Evolutionary conservation across 176 grass and related monocot species (phyloP), one percentile per base, ranked within the genome.

Genomic region (Carex cristatella): DNA sequence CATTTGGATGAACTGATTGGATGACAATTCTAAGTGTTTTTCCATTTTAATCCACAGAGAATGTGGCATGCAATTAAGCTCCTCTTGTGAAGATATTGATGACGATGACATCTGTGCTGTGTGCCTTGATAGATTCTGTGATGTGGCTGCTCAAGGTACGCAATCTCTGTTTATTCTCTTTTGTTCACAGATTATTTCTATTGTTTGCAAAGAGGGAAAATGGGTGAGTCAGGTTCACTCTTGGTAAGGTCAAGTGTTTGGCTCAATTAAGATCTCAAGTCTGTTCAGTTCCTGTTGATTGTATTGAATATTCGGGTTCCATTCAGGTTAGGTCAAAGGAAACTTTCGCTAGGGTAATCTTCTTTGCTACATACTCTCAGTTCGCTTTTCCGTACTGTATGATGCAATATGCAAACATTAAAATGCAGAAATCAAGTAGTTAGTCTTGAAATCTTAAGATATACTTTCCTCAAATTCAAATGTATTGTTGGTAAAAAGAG

Each of bases 101-200:
- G 89, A 86, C 0, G 48, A 12, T 69, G 83, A 99, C 19, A 74
- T 82, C 40, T 99, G 96, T 79, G 88, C 93, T 0, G 90, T 95
- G 33, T 95, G 96, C 80, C 93, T 99, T 4, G 91, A 95, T 23
- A 90, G 90, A 31, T 15, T 91, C 73, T 99, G 96, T 88, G 85
- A 84, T 75, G 91, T 99, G 3, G 89, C 91, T 2, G 88, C 93
- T 7, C 86, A 95, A 99, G 93, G 95, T 90, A 67, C 9, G 60
- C 30, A 49, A 56, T 16, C 16, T 2, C 62, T 61, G 13, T 62
- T 74, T 12, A 62, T 76, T 51, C 46, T 7, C 12, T 64, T 63
- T 56, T 15, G 33, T 73, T 56, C 3, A 4, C 27, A 44, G n/a
- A 74, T 61, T 51, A 9, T 85, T 72, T 37, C 65, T 59, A 11